phyloP scores from a whole-genome alignment of 75 land plant species.

The Sequoia sempervirens region DNA sequence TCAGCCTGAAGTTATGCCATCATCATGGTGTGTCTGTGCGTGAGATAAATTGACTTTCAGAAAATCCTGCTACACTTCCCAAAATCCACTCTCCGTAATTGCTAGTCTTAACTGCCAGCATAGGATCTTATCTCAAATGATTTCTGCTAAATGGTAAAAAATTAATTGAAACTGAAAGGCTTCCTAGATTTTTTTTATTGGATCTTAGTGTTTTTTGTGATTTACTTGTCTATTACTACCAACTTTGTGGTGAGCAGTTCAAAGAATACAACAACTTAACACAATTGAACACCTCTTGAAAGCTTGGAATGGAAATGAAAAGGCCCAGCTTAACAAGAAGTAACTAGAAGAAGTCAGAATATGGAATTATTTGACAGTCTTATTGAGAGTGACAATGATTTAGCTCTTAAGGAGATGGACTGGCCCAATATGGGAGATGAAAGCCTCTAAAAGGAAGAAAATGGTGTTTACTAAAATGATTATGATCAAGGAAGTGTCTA shows the following conservation, averaged over 20 bases:
- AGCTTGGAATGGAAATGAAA: background rate
- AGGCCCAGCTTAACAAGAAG: background rate
- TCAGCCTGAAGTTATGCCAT: too few relatives aligned
- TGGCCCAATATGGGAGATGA: background rate
- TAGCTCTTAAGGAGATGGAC: background rate
- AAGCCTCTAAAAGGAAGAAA: too few relatives aligned
- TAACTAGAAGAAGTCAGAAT: too few relatives aligned
- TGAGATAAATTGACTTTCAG: background rate
- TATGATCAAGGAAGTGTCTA: too few relatives aligned
- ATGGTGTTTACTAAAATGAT: too few relatives aligned
- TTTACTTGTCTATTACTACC: too few relatives aligned
- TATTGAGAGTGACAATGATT: background rate
- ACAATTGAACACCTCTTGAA: background rate
- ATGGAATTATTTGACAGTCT: too few relatives aligned
- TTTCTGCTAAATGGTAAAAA: background rate
- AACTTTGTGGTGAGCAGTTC: background rate
- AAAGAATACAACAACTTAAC: background rate
- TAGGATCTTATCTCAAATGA: background rate
- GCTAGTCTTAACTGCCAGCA: background rate
- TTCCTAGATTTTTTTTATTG: too few relatives aligned
- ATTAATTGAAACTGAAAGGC: too few relatives aligned
- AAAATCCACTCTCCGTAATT: too few relatives aligned
- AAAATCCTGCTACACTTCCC: too few relatives aligned
- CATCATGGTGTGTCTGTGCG: background rate
- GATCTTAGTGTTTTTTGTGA: too few relatives aligned